Conservation (phyloP, 2,329 filamentous ascomycete species). For the Cladosporium sp. region DNA sequence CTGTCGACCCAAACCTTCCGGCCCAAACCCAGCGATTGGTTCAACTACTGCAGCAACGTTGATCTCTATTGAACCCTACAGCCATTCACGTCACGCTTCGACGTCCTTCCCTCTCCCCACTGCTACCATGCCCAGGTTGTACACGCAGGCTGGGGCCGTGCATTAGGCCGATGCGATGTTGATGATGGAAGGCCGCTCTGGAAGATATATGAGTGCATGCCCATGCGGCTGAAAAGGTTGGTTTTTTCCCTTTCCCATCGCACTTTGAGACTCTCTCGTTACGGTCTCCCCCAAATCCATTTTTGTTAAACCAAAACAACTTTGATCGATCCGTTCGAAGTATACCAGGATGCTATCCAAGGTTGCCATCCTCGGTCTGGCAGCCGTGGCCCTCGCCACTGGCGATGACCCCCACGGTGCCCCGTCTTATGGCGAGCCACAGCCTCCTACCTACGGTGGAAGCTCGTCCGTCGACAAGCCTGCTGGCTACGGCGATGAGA, state of each 20-base stretch:
- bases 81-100: slow-evolving; percentile 10
- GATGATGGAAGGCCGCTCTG: not conserved
- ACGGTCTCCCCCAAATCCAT: slow-evolving; percentile 4
- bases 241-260: not conserved
- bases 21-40: not conserved
- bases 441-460: slow-evolving; percentile 2
- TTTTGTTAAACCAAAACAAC: not conserved
- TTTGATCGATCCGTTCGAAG: not conserved
- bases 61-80: slow-evolving; percentile 12
- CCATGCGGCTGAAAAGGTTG: slow-evolving; percentile 1
- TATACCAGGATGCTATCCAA: slow-evolving; percentile 1
- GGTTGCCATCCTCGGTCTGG: slow-evolving; percentile 8
- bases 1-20: not conserved
- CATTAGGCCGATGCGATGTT: slow-evolving; percentile 10
- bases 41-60: not conserved
- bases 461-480: not conserved
- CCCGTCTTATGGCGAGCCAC: not conserved
- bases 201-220: slow-evolving; percentile 4
- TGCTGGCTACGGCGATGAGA: not conserved
- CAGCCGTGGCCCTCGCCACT: slow-evolving; percentile 1
- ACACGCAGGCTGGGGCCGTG: slow-evolving; percentile 11
- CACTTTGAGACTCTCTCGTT: slow-evolving; percentile 12
- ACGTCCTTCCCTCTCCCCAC: slow-evolving; percentile 3
- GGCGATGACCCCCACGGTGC: not conserved
- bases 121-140: slow-evolving; percentile 1